Conservation (phyloP, 2,329 filamentous ascomycete genomes). For the Spiromastix sp. region DNA sequence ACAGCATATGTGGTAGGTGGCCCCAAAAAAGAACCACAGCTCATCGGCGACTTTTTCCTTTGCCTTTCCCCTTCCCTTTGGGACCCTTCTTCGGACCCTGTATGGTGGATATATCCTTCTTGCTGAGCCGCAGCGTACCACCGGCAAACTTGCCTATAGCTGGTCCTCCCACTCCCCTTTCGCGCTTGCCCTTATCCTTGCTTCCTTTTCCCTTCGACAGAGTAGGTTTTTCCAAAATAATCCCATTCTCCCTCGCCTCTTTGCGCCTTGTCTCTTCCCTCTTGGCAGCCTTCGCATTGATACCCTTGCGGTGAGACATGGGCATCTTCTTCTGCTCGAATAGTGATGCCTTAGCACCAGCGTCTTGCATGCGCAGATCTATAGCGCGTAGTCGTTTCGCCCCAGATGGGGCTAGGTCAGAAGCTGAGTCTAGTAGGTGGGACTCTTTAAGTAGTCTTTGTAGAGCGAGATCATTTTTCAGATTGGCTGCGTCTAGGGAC, state of each 20-base stretch:
- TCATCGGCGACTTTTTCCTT: neutral
- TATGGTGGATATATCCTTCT: constrained; percentile 63
- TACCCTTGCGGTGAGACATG: constrained; percentile 77
- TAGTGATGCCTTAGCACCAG: constrained; percentile 68
- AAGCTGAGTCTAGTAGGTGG: constrained; percentile 84
- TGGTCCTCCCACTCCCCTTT: constrained; percentile 61
- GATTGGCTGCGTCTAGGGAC: constrained; percentile 51
- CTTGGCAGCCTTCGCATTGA: constrained; percentile 52
- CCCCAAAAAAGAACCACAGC: too few relatives aligned
- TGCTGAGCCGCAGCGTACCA: constrained; percentile 67
- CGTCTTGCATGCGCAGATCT: constrained; percentile 70
- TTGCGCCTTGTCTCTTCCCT: constrained; percentile 61
- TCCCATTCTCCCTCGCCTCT: constrained; percentile 81
- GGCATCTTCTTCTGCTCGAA: constrained; percentile 80
- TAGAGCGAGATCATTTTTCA: constrained; percentile 90
- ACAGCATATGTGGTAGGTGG: too few relatives aligned
- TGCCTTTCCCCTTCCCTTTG: constrained; percentile 15
- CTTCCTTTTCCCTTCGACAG: constrained; percentile 26
- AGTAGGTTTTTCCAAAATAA: constrained; percentile 60
- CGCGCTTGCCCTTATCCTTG: constrained; percentile 36
- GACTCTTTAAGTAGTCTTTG: constrained; percentile 87
- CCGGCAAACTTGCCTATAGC: constrained; percentile 70
- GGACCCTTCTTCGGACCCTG: constrained; percentile 41
- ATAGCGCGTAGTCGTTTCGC: constrained; percentile 69
- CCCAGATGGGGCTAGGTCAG: constrained; percentile 63